These are phyloP conservation scores for Pseudonitzschia multiseries DNA, from an alignment of 108 stramenopile genomes.

Conservation along the genomic window DNA sequence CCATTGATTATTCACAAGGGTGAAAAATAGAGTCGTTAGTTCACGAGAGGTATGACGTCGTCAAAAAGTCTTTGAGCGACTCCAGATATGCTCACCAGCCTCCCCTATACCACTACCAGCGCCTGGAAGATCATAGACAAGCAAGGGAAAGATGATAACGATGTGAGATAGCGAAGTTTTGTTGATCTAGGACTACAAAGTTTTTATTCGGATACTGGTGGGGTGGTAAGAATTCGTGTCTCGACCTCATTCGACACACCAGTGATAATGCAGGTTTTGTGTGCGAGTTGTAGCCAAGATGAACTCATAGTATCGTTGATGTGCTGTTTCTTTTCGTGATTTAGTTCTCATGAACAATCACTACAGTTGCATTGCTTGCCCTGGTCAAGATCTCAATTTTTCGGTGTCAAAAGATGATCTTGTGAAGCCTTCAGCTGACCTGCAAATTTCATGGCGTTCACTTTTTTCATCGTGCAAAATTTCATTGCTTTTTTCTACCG, in stretches of 20 bases:
- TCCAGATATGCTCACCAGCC: slow-evolving; percentile 26
- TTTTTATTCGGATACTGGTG: neutral
- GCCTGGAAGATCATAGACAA: slow-evolving; percentile 15
- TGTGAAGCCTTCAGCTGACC: too few species aligned
- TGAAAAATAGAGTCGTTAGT: neutral
- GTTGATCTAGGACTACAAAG: neutral
- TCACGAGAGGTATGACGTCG: neutral
- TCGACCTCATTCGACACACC: slow-evolving; percentile 16
- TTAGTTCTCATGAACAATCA: too few species aligned
- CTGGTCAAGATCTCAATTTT: too few species aligned
- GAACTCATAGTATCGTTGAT: neutral
- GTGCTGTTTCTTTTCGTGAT: neutral
- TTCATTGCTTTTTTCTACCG: too few species aligned
- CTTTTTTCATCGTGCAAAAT: too few species aligned
- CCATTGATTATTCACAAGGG: neutral
- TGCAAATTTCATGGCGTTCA: too few species aligned
- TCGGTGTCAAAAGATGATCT: too few species aligned
- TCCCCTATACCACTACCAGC: slow-evolving; percentile 82
- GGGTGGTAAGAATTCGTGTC: neutral
- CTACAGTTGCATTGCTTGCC: too few species aligned
- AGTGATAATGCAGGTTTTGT: slow-evolving; percentile 62
- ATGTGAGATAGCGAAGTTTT: neutral
- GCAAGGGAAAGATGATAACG: neutral
- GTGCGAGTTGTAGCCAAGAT: slow-evolving; percentile 52
- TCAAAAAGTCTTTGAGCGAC: neutral